These are phyloP conservation scores for Diversispora eburnea DNA, from an alignment of 192 early-diverging fungal species.

Conservation along the genomic window DNA sequence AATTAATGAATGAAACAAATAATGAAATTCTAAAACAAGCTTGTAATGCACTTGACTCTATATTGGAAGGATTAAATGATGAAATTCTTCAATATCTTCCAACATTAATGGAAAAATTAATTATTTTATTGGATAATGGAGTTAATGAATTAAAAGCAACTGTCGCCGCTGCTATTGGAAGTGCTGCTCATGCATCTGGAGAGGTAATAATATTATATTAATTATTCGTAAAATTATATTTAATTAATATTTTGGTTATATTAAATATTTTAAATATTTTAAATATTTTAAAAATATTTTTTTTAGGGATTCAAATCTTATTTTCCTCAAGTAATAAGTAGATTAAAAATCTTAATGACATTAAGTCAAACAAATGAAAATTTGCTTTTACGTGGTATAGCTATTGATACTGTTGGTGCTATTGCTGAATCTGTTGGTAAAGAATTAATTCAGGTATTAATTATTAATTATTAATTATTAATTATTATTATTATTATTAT, in stretches of 20 bases:
- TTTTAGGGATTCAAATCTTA: conserved; percentile 64
- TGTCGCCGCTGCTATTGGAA: conserved; percentile 82
- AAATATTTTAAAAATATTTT: background rate
- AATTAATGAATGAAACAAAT: conserved; percentile 74
- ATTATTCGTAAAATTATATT: background rate
- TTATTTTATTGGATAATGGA: conserved; percentile 68
- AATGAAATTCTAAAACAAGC: conserved; percentile 74
- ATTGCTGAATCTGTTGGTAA: conserved; percentile 85
- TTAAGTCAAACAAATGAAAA: conserved; percentile 67
- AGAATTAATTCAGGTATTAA: conserved; percentile 59
- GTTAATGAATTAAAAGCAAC: conserved; percentile 68
- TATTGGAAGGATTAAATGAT: conserved; percentile 79
- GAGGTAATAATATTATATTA: conserved; percentile 37
- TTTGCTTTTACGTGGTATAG: conserved; percentile 74
- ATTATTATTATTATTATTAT: no score
- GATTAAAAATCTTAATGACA: conserved; percentile 70
- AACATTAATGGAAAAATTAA: conserved; percentile 75
- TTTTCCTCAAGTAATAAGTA: conserved; percentile 67
- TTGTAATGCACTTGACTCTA: conserved; percentile 82
- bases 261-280: background rate
- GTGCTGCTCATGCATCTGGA: conserved; percentile 83
- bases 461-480: background rate
- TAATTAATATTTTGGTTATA: background rate
- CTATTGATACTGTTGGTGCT: conserved; percentile 79
- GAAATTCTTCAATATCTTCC: conserved; percentile 77